Evolutionary conservation across 2,329 filamentous ascomycete species (phyloP).

Genomic region (Stemphylium lycopersici): DNA sequence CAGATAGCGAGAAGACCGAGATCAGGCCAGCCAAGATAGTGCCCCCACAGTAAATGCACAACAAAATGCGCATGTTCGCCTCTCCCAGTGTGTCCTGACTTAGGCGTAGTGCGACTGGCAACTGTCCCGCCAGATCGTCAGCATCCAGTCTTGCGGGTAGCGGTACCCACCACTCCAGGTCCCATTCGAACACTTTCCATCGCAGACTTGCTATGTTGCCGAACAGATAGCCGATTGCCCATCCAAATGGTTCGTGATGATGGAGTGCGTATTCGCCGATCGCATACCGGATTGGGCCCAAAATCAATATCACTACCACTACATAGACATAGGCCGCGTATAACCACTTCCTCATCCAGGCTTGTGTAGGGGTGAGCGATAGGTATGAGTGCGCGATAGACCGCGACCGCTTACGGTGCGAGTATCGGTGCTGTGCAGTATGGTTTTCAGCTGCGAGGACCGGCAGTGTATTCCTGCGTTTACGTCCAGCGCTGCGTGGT

Average conservation of each 20-base stretch:
- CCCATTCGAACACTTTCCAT: constrained; percentile 70
- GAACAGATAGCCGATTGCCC: constrained; percentile 88
- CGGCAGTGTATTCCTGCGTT: constrained; percentile 46
- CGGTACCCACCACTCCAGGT: constrained; percentile 76
- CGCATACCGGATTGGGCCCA: constrained; percentile 73
- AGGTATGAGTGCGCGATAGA: constrained; percentile 69
- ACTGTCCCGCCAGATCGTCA: constrained; percentile 17
- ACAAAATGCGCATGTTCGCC: constrained; percentile 79
- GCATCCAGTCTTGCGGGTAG: constrained; percentile 61
- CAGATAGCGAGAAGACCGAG: constrained; percentile 75
- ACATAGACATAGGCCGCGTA: constrained; percentile 82
- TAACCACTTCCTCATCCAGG: constrained; percentile 76
- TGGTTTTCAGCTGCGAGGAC: constrained; percentile 31
- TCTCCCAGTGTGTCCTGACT: constrained; percentile 70
- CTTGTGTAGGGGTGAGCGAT: constrained; percentile 79
- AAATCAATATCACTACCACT: constrained; percentile 68
- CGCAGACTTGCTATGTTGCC: constrained; percentile 77
- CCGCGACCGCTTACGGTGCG: constrained; percentile 37
- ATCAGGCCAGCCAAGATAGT: constrained; percentile 75
- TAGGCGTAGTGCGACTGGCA: constrained; percentile 63
- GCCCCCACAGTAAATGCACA: constrained; percentile 74
- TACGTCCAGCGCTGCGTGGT: constrained; percentile 15
- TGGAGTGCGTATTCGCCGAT: constrained; percentile 71
- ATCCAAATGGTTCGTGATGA: constrained; percentile 83
- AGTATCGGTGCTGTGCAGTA: constrained; percentile 26